Evolutionary conservation across 306 rosid species (phyloP), one percentile per base, ranked within the genome.

Genomic region (Castanea sativa): DNA sequence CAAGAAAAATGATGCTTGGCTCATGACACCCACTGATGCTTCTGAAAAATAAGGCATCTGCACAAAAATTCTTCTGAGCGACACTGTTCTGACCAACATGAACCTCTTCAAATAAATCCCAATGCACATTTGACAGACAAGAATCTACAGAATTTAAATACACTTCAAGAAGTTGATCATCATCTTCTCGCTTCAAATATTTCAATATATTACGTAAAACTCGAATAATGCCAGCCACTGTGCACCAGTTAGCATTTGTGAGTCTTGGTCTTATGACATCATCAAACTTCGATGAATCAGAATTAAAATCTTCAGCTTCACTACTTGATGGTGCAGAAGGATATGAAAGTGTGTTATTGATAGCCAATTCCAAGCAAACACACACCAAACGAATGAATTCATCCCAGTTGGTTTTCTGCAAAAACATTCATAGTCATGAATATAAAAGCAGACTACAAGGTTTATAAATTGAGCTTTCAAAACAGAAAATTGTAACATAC

Each of bases 131-230:
- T 73, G 76, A 83, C 74, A 95, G 86, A 80, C 74, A 80, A 55
- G 89, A 89, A 85, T 72, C 79, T 79, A 92, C 76, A 63, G 87
- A 84, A 84, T 90, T 88, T 76, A 81, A 83, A 78, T 55, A 92
- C 74, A 76, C 84, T 76, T 83, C 72, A 74, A 85, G 73, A 74
- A 87, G 85, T 56, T 73, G 80, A 45, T 82, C 85, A 79, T 90
- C 85, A 68, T 77, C 64, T 23, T 87, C 91, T 33, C 73, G 85
- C 82, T 78, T 89, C 84, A 95, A 88, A 79, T 77, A 57, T 79
- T 92, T 95, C 73, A 86, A 73, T 64, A 85, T 85, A 75, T 84
- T 75, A 59, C 91, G 92, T 71, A 94, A 63, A 77, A 72, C 94
- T 71, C 71, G 77, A 57, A 84, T 59, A 51, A 92, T 77, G 81